These are phyloP conservation scores for Amanita rubescens DNA, from an alignment of 768 basidiomycete genomes.

Conservation along the genomic window DNA sequence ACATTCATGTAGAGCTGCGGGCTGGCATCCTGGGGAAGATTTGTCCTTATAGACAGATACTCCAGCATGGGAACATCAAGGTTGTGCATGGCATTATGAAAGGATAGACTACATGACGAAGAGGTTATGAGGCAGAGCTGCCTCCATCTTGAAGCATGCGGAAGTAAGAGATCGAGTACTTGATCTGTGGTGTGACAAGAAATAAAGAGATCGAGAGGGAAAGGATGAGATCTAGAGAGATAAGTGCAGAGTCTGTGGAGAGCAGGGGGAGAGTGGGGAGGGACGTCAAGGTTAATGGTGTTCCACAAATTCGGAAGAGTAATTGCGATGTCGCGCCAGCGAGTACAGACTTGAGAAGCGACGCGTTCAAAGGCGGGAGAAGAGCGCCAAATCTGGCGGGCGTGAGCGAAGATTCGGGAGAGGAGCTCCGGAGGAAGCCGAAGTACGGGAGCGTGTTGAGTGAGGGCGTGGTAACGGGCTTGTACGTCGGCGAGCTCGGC, in stretches of 20 bases:
- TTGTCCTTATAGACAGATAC: constrained; percentile 25
- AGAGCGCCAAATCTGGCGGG: constrained; percentile 6
- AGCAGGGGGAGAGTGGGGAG: constrained; percentile 14
- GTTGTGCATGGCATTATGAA: background rate
- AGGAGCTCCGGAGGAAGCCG: constrained; percentile 36
- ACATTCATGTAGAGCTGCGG: background rate
- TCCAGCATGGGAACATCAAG: constrained; percentile 23
- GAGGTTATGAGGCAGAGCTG: constrained; percentile 25
- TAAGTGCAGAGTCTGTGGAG: constrained; percentile 26
- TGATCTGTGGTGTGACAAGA: constrained; percentile 15
- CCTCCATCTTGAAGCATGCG: constrained; percentile 33
- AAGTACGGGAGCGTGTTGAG: constrained; percentile 25
- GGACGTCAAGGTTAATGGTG: constrained; percentile 25
- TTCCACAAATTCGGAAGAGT: constrained; percentile 39
- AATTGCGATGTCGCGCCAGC: constrained; percentile 35
- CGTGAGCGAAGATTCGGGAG: constrained; percentile 25
- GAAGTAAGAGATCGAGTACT: constrained; percentile 19
- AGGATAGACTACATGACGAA: background rate
- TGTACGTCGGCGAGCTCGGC: constrained; percentile 22
- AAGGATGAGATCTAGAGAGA: constrained; percentile 29
- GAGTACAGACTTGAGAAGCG: constrained; percentile 37
- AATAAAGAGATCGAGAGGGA: constrained; percentile 27
- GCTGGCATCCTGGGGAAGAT: constrained; percentile 12
- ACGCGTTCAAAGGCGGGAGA: constrained; percentile 27
- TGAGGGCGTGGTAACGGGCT: constrained; percentile 28